A percentile compares a stretch with the other conserved stretches of the same genome.
Evolutionary conservation across 176 grass and related monocot species (phyloP).

Genomic region (Phoenix roebelenii): DNA sequence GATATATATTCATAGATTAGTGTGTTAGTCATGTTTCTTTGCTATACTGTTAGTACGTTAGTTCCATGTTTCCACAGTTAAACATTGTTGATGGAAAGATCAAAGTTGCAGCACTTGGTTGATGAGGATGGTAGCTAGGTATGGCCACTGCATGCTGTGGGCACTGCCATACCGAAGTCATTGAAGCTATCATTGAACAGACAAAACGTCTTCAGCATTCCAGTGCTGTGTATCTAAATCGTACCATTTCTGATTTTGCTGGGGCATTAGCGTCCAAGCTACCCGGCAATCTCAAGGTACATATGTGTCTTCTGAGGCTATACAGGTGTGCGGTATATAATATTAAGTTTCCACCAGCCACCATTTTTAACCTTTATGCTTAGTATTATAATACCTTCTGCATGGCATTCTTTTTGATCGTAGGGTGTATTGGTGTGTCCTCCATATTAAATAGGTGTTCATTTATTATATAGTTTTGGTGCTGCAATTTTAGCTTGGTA

Average conservation of each 20-base stretch:
- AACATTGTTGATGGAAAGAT: conserved; percentile 96
- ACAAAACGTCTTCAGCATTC: conserved; percentile 65
- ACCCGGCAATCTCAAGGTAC: conserved; percentile 70
- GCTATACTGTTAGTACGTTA: no score
- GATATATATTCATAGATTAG: neutral
- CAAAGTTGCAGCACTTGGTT: conserved; percentile 87
- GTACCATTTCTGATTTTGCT: conserved; percentile 75
- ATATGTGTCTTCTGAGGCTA: conserved; percentile 35
- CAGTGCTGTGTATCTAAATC: conserved; percentile 79
- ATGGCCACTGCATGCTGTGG: conserved; percentile 89
- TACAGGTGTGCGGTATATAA: conserved; percentile 34
- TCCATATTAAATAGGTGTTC: no score
- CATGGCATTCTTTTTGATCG: no score
- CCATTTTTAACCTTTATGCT: no score
- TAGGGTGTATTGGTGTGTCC: no score
- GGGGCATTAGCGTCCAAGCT: conserved; percentile 83
- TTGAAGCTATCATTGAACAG: conserved; percentile 60
- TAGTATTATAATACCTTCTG: no score
- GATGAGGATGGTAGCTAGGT: conserved; percentile 74
- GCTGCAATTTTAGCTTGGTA: no score
- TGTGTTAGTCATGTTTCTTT: neutral
- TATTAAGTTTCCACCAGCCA: conserved; percentile 1
- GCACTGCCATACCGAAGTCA: conserved; percentile 75
- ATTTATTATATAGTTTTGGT: no score
- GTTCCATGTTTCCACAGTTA: conserved; percentile 28